Conservation (phyloP, 202 grass and related monocot species). For the Digitaria exilis region DNA sequence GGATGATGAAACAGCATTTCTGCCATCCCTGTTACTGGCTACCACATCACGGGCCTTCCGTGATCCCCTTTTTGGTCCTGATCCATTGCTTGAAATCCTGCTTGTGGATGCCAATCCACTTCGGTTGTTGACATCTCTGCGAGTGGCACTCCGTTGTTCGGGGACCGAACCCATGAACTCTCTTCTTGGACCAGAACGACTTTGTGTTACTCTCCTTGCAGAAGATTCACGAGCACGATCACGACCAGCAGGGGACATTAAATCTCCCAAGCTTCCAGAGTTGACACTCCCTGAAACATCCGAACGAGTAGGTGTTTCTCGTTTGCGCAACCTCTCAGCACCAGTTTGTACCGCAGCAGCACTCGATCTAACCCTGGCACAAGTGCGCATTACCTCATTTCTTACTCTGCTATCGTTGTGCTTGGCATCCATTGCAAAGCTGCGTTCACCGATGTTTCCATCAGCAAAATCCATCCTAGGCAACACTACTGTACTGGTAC, state of each 20-base stretch:
- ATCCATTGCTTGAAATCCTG: constrained; percentile 37
- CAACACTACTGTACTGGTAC: constrained; percentile 32
- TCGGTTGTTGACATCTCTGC: constrained; percentile 30
- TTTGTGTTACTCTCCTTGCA: constrained; percentile 1
- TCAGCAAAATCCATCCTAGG: constrained; percentile 40
- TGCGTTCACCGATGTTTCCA: constrained; percentile 33
- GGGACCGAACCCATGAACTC: constrained; percentile 18
- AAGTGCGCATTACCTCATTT: constrained; percentile 26
- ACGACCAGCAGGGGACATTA: background rate
- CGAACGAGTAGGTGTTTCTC: constrained; percentile 23
- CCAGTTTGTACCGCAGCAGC: constrained; percentile 32
- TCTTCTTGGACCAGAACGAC: constrained; percentile 30
- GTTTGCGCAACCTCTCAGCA: constrained; percentile 54
- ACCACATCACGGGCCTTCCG: constrained; percentile 14
- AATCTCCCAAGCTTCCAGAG: constrained; percentile 19
- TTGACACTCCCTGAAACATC: constrained; percentile 3
- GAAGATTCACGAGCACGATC: constrained; percentile 17
- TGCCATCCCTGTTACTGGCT: constrained; percentile 22
- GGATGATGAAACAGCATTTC: constrained; percentile 37
- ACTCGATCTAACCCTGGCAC: constrained; percentile 31
- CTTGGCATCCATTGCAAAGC: background rate
- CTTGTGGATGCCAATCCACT: constrained; percentile 31
- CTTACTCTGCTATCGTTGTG: constrained; percentile 3
- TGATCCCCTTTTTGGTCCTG: constrained; percentile 41
- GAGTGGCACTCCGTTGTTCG: constrained; percentile 17